These are phyloP conservation scores for Psilocybe subaeruginosa DNA, from an alignment of 768 basidiomycete genomes.

Conservation along the genomic window DNA sequence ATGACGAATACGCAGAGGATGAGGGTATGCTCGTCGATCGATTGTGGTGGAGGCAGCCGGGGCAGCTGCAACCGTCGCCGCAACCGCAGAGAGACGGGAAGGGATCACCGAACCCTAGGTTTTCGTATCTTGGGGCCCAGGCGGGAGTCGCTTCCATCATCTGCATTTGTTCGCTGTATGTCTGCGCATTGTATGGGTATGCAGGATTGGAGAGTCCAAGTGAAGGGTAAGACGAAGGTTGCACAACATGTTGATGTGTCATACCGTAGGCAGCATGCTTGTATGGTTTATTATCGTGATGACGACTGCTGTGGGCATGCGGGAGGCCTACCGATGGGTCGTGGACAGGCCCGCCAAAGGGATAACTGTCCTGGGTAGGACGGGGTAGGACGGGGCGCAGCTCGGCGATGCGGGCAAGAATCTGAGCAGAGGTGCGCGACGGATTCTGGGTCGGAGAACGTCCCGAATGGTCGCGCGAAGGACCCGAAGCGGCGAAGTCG, in stretches of 20 bases:
- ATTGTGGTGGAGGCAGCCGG: slow-evolving; percentile 64
- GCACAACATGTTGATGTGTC: slow-evolving; percentile 25
- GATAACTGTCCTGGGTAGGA: slow-evolving; percentile 29
- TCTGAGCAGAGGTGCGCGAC: slow-evolving; percentile 43
- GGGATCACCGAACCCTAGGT: slow-evolving; percentile 19
- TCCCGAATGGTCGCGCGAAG: too few species aligned
- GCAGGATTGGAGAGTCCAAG: slow-evolving; percentile 18
- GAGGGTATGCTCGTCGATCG: slow-evolving; percentile 28
- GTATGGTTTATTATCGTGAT: slow-evolving; percentile 67
- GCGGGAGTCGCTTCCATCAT: slow-evolving; percentile 27
- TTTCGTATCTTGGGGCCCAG: slow-evolving; percentile 24
- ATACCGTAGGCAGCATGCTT: slow-evolving; percentile 59
- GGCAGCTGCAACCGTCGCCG: slow-evolving; percentile 64
- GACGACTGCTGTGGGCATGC: slow-evolving; percentile 48
- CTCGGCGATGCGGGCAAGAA: slow-evolving; percentile 63
- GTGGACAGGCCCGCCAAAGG: slow-evolving; percentile 41
- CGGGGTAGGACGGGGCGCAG: slow-evolving; percentile 74
- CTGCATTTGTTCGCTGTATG: slow-evolving; percentile 25
- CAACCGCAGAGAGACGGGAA: slow-evolving; percentile 62
- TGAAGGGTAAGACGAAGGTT: slow-evolving; percentile 28
- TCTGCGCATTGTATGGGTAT: slow-evolving; percentile 20
- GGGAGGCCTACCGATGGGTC: slow-evolving; percentile 48
- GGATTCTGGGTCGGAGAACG: slow-evolving; percentile 2
- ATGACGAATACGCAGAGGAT: slow-evolving; percentile 40
- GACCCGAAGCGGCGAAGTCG: slow-evolving; percentile 4